phyloP scores from a whole-genome alignment of 2,329 filamentous ascomycete genomes.

The Fusarium begoniae region DNA sequence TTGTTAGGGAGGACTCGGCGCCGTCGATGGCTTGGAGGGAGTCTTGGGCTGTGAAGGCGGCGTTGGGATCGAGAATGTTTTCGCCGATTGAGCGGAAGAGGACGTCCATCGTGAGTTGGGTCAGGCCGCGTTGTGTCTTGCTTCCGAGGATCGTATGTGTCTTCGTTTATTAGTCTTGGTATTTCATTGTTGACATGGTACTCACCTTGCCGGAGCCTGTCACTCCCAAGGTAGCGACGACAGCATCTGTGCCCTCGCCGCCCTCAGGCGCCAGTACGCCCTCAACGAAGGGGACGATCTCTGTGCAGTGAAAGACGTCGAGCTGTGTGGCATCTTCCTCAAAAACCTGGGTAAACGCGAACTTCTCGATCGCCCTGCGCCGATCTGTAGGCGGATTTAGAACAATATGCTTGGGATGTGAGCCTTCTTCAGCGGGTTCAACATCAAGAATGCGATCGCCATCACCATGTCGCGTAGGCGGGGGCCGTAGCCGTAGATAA shows the following conservation, averaged over 20 bases:
- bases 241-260: conserved; percentile 84
- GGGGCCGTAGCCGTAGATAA: conserved; percentile 82
- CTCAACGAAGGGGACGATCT: conserved; percentile 78
- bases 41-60: conserved; percentile 70
- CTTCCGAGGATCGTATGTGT: conserved; percentile 96
- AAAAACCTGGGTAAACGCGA: conserved; percentile 93
- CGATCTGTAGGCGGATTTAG: conserved; percentile 85
- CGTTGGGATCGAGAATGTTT: conserved; percentile 71
- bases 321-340: conserved; percentile 86
- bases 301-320: conserved; percentile 85
- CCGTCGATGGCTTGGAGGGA: conserved; percentile 80
- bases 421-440: conserved; percentile 63
- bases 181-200: conserved; percentile 16
- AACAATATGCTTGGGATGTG: conserved; percentile 73
- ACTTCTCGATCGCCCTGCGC: conserved; percentile 89
- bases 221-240: conserved; percentile 91
- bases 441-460: conserved; percentile 81
- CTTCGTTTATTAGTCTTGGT: conserved; percentile 55
- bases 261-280: conserved; percentile 79
- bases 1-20: conserved; percentile 81
- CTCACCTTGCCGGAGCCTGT: conserved; percentile 94
- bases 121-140: conserved; percentile 84
- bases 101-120: conserved; percentile 89
- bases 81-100: conserved; percentile 83
- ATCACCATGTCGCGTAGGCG: conserved; percentile 58